Evolutionary conservation across 768 basidiomycete species (phyloP).

Genomic region (Kwoniella dejecticola): DNA sequence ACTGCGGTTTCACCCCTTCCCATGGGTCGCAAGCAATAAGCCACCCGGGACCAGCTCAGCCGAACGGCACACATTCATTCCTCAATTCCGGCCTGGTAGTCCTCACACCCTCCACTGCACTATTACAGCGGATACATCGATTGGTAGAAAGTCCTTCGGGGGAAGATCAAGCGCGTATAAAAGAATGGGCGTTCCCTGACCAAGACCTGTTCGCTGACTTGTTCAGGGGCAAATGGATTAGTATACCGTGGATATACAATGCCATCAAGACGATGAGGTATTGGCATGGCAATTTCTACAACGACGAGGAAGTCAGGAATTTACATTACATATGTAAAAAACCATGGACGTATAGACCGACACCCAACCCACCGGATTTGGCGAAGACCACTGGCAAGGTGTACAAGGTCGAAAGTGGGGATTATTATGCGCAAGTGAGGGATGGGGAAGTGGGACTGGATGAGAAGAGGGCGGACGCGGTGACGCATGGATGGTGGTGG

Average conservation of each 20-base stretch:
- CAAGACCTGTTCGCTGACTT: slow-evolving; percentile 82
- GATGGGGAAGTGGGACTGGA: slow-evolving; percentile 12
- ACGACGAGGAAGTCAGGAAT: slow-evolving; percentile 77
- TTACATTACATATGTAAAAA: slow-evolving; percentile 46
- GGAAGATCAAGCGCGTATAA: slow-evolving; percentile 56
- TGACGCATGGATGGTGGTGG: slow-evolving; percentile 34
- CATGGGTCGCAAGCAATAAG: slow-evolving; percentile 58
- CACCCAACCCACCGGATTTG: slow-evolving; percentile 1
- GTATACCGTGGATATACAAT: slow-evolving; percentile 59
- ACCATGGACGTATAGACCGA: slow-evolving; percentile 31
- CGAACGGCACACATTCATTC: slow-evolving; percentile 71
- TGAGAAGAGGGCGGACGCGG: slow-evolving; percentile 28
- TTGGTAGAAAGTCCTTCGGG: slow-evolving; percentile 61
- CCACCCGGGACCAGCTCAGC: slow-evolving; percentile 52
- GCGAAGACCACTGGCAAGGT: background rate
- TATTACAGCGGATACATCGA: slow-evolving; percentile 61
- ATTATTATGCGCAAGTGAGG: slow-evolving; percentile 12
- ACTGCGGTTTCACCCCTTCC: slow-evolving; percentile 71
- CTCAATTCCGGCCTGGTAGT: slow-evolving; percentile 86
- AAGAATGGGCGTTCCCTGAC: slow-evolving; percentile 73
- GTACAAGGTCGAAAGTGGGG: slow-evolving; percentile 14
- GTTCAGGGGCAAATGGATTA: slow-evolving; percentile 62
- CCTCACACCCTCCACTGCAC: slow-evolving; percentile 68
- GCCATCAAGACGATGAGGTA: slow-evolving; percentile 77
- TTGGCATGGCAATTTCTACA: slow-evolving; percentile 71